Evolutionary conservation across 2,329 filamentous ascomycete genomes (phyloP), one percentile per base, ranked within the genome.

Genomic region (Tympanopsis confertula): DNA sequence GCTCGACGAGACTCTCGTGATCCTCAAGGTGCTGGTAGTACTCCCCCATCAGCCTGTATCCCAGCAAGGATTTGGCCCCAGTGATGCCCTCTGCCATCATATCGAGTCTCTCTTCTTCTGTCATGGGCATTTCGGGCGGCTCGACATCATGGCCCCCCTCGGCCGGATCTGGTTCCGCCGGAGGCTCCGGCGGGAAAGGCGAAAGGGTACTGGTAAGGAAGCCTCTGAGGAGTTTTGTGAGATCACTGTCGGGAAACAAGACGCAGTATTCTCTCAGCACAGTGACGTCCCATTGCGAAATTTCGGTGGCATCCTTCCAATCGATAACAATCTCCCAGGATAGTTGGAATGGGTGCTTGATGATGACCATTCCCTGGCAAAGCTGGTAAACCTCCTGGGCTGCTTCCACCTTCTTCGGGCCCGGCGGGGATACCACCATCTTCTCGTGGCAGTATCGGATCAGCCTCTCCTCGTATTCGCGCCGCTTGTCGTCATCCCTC

Each of bases 281-380:
- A 32, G 74, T 75, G 32, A 76, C 71, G 51, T 96, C 88, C 65
- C 86, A 82, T 19, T 86, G 74, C n/a, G 70, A 65, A 35, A 91
- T 71, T 35, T 74, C 74, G 47, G 84, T 78, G 30, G 77, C 65
- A 55, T 95, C 88, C 47, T 83, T 74, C 84, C 89, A 96, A 52
- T 96, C 86, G 41, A 98, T 68, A 20, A 83, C 73, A 42, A 95
- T 81, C 49, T 86, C 82, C 93, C 93, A 98, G 0, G 91, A 91
- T 13, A 93, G 68, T 44, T 81, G 76, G 59, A 82, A 94, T 0
- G 86, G 85, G 48, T 96, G 87, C 49, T 89, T 88, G 54, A 98
- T 91, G 42, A 94, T 84, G 42, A 98, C 89, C 84, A 98, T 94
- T 43, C 89, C 91, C 44, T 80, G 77, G 1, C 89, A 87, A 38